These are phyloP conservation scores for Solanum okadae DNA, from an alignment of 257 asterid genomes.

Conservation along the genomic window DNA sequence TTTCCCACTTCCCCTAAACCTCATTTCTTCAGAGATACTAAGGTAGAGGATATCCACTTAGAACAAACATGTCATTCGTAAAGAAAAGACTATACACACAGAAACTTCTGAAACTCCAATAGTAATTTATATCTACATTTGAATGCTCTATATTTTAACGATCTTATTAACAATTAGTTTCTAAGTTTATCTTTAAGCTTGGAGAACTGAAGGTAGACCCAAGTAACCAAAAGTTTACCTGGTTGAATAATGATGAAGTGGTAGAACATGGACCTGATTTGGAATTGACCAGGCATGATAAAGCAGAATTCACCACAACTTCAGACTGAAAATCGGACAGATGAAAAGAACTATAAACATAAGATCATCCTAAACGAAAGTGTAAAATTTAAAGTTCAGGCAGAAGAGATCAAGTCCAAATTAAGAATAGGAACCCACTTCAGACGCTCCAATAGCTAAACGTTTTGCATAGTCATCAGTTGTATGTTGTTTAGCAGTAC, in stretches of 20 bases:
- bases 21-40: too few species aligned
- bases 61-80: not conserved
- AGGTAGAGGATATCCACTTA: too few species aligned
- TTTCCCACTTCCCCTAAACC: not conserved
- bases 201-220: too few species aligned
- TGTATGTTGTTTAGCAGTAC: slow-evolving; percentile 85
- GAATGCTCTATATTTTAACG: not conserved
- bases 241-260: slow-evolving; percentile 34
- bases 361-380: not conserved
- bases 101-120: not conserved
- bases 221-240: slow-evolving; percentile 23
- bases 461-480: slow-evolving; percentile 89
- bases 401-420: not conserved
- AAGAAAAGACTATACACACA: not conserved
- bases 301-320: slow-evolving; percentile 47
- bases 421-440: slow-evolving; percentile 26
- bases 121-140: not conserved
- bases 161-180: too few species aligned
- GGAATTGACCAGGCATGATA: slow-evolving; percentile 55
- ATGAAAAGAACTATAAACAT: not conserved
- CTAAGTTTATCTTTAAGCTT: too few species aligned
- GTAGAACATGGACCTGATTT: slow-evolving; percentile 30
- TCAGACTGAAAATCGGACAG: slow-evolving; percentile 38
- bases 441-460: slow-evolving; percentile 65
- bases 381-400: not conserved